phyloP scores from a whole-genome alignment of 345 rosid genomes.

The Geranium brycei region DNA sequence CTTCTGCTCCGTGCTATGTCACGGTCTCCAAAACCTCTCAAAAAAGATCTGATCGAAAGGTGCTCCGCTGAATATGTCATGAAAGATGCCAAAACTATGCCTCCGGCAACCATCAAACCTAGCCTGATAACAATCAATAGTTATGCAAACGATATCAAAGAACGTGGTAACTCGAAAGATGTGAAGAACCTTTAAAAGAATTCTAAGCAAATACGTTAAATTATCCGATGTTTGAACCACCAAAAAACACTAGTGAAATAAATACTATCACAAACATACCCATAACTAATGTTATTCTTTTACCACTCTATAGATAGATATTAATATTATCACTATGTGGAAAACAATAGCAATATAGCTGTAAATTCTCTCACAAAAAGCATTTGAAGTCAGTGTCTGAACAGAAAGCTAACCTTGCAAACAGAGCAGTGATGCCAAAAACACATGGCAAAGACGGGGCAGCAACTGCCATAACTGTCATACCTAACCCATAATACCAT shows the following conservation, averaged over 20 bases:
- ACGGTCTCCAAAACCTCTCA: constrained; percentile 57
- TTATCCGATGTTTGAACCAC: no score
- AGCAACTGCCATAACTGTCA: constrained; percentile 51
- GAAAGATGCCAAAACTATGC: constrained; percentile 62
- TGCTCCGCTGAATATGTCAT: constrained; percentile 89
- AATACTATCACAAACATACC: no score
- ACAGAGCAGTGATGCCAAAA: constrained; percentile 72
- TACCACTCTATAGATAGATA: no score
- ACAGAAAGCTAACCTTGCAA: constrained; percentile 40
- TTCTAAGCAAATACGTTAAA: no score
- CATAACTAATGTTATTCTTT: no score
- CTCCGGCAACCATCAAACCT: constrained; percentile 76
- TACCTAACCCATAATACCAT: constrained; percentile 64
- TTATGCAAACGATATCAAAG: background rate
- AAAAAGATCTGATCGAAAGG: constrained; percentile 52
- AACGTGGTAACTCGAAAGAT: no score
- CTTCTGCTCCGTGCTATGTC: constrained; percentile 36
- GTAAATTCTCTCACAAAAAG: no score
- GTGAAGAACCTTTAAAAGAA: no score
- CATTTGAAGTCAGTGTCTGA: background rate
- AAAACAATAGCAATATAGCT: no score
- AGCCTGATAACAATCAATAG: constrained; percentile 33
- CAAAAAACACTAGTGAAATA: no score
- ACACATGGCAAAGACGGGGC: constrained; percentile 60
- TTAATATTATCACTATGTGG: no score